Conservation (phyloP, 1,284 basidiomycete genomes). For the Fomitopsis pinicola region DNA sequence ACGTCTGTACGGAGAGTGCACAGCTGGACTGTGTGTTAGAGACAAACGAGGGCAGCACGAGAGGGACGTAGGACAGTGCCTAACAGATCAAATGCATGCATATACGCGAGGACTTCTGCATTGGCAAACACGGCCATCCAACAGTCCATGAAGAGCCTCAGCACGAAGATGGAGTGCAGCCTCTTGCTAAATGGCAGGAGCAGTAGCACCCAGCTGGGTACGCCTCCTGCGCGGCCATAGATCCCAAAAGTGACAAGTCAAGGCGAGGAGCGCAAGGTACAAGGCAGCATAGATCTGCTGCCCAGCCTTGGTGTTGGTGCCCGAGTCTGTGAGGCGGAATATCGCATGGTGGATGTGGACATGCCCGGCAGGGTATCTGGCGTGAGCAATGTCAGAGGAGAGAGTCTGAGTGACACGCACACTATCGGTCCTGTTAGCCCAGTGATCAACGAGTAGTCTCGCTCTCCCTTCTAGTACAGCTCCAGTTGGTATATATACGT, state of each 20-base stretch:
- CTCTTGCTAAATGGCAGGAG: slow-evolving; percentile 87
- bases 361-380: slow-evolving; percentile 93
- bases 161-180: slow-evolving; percentile 88
- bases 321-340: slow-evolving; percentile 59
- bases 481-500: slow-evolving; percentile 90
- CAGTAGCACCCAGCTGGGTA: slow-evolving; percentile 80
- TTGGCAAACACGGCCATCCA: slow-evolving; percentile 71
- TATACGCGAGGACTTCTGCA: slow-evolving; percentile 58
- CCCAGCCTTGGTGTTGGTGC: slow-evolving; percentile 58
- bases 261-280: slow-evolving; percentile 63
- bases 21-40: slow-evolving; percentile 40
- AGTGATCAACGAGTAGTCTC: slow-evolving; percentile 80
- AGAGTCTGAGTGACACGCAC: slow-evolving; percentile 43
- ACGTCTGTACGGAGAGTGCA: slow-evolving; percentile 96
- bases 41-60: not conserved
- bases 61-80: slow-evolving; percentile 55
- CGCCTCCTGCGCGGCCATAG: slow-evolving; percentile 57
- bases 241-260: slow-evolving; percentile 54
- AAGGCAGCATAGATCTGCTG: slow-evolving; percentile 78
- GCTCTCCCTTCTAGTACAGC: slow-evolving; percentile 78
- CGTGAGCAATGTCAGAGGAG: not conserved
- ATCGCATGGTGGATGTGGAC: slow-evolving; percentile 82
- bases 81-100: slow-evolving; percentile 51
- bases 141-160: slow-evolving; percentile 96
- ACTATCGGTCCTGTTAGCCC: slow-evolving; percentile 95